Percentiles rank a stretch among this genome's conserved stretches.
Evolutionary conservation across 2,329 filamentous ascomycete genomes (phyloP).

Genomic region (Ceratocystiopsis brevicomis): DNA sequence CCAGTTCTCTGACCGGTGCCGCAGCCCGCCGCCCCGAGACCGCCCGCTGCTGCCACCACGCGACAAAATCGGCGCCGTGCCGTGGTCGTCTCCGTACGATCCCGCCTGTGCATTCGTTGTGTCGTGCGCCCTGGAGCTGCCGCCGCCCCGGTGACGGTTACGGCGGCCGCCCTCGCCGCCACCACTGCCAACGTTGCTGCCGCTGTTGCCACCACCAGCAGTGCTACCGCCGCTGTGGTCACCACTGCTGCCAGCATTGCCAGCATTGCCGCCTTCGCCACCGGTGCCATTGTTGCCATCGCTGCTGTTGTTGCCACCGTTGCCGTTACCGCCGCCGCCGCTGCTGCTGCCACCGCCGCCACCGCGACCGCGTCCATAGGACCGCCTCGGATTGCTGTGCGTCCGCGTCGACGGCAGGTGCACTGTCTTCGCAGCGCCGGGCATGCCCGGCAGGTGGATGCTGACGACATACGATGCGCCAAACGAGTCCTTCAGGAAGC

Average conservation of each 20-base stretch:
- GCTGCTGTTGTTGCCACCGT: not conserved
- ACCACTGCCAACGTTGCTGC: too few relatives aligned
- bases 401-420: constrained; percentile 12
- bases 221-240: not conserved
- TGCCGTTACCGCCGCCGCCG: not conserved
- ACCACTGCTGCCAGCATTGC: not conserved
- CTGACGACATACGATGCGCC: constrained; percentile 20
- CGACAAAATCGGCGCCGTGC: not conserved
- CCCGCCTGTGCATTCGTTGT: constrained; percentile 4
- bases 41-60: not conserved
- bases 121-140: constrained; percentile 4
- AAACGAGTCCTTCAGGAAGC: constrained; percentile 21
- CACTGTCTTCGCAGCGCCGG: constrained; percentile 19
- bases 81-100: constrained; percentile 5
- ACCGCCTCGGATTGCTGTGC: constrained; percentile 8
- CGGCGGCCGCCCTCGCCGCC: too few relatives aligned
- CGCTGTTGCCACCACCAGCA: not conserved
- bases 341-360: constrained; percentile 5
- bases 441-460: constrained; percentile 28
- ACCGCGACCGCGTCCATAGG: constrained; percentile 1
- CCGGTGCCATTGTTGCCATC: not conserved
- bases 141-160: not conserved
- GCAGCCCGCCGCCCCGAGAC: constrained; percentile 4
- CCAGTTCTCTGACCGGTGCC: constrained; percentile 8
- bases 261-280: not conserved